Evolutionary conservation across 495 filamentous ascomycete species (phyloP), one percentile per base, ranked within the genome.

Genomic region (Ramalina intermedia): DNA sequence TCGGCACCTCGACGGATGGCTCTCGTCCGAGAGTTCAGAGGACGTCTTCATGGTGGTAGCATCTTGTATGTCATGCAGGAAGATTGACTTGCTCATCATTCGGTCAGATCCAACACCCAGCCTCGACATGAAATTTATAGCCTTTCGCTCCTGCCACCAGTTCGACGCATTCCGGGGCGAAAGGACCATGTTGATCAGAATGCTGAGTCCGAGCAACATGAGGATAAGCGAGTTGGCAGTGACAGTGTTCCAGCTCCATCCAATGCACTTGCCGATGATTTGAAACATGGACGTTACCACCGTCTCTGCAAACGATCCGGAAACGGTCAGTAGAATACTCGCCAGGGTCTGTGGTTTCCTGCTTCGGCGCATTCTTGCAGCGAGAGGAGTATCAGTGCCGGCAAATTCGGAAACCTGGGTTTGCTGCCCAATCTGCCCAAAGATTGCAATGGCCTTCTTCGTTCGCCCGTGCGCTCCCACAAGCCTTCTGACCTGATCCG

Each of bases 371-470:
- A 63, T 44, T 50, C 63, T 67, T 24, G 63, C 37, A 36, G 65
- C 65, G 46, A 66, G 48, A 44, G 71, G 58, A n/a, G 49, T 49
- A 17, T 69, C 61, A 53, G 59, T 58, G 41, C 60, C 51, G 24
- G 75, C 67, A 58, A 89, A 83, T 24, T 87, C 73, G 2, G 83
- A 71, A 13, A 72, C 71, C 41, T 79, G 70, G 13, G 63, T 79
- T 59, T 87, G 82, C 48, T 81, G 74, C 29, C 89, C 89, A 41
- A 98, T 71, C 47, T 82, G 74, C 43, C 91, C 91, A 61, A 95
- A 98, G 18, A 95, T 85, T 47, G 82, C 77, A 46, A 94, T 83
- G 37, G 89, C 89, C 53, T 90, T 85, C 66, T 88, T 90, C 39
- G 88, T 95, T 47, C 84, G 79, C 60, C 81, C 84, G 60, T 90